phyloP scores from a whole-genome alignment of 495 filamentous ascomycete species.

The Aspergillus saccharolyticus region DNA sequence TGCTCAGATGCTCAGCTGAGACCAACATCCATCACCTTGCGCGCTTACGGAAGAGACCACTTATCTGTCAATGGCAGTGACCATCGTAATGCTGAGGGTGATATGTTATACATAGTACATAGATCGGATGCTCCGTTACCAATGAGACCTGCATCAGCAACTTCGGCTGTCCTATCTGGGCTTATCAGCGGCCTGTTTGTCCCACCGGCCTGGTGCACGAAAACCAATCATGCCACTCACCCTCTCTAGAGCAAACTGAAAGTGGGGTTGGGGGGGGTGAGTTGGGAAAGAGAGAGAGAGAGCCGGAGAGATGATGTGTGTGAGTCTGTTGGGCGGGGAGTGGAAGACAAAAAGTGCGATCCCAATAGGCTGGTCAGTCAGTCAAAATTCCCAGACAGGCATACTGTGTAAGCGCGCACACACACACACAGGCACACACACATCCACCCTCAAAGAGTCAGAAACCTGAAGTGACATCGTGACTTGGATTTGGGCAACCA shows the following conservation, averaged over 20 bases:
- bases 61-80: slow-evolving; percentile 9
- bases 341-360: slow-evolving; percentile 2
- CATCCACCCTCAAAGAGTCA: no score
- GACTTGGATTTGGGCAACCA: no score
- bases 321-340: slow-evolving; percentile 2
- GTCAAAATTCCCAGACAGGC: neutral
- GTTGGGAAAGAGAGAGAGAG: no score
- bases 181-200: slow-evolving; percentile 20
- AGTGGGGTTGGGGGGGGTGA: slow-evolving; percentile 11
- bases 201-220: slow-evolving; percentile 15
- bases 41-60: slow-evolving; percentile 14
- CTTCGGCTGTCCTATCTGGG: slow-evolving; percentile 10
- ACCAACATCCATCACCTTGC: slow-evolving; percentile 2
- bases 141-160: slow-evolving; percentile 9
- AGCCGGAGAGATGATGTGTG: neutral
- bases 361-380: slow-evolving; percentile 3
- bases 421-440: neutral
- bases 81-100: slow-evolving; percentile 9
- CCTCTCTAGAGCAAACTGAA: slow-evolving; percentile 6
- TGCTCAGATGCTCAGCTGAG: neutral
- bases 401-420: no score
- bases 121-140: slow-evolving; percentile 11
- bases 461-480: slow-evolving; percentile 6
- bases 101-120: slow-evolving; percentile 8
- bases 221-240: slow-evolving; percentile 15